Conservation (phyloP, 768 basidiomycete species). For the Suillus brevipes region DNA sequence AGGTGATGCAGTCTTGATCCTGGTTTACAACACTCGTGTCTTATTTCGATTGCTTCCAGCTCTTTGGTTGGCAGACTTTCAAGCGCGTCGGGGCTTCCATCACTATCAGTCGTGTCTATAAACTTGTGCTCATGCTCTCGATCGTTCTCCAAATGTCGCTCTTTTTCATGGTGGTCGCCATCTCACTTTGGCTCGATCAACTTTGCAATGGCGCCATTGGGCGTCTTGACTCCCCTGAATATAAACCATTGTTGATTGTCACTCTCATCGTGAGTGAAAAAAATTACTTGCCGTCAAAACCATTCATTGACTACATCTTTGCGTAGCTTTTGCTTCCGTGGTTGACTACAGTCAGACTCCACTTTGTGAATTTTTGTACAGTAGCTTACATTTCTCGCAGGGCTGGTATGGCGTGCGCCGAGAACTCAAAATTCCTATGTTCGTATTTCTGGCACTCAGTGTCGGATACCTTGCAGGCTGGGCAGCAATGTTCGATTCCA, state of each 20-base stretch:
- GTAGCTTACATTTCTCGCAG: conserved; percentile 29
- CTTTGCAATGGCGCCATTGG: conserved; percentile 67
- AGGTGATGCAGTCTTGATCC: conserved; percentile 42
- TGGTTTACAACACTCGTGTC: neutral
- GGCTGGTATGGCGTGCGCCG: conserved; percentile 78
- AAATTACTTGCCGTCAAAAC: conserved; percentile 1
- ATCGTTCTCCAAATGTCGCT: conserved; percentile 74
- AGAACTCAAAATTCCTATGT: conserved; percentile 59
- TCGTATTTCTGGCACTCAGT: conserved; percentile 62
- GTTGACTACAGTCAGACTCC: conserved; percentile 52
- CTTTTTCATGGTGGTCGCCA: conserved; percentile 73
- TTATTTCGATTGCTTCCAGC: conserved; percentile 32
- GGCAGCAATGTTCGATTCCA: conserved; percentile 71
- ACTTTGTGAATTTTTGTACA: conserved; percentile 4
- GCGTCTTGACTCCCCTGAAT: conserved; percentile 48
- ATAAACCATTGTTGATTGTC: conserved; percentile 55
- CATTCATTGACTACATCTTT: conserved; percentile 7
- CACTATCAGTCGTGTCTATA: conserved; percentile 74
- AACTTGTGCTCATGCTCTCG: conserved; percentile 65
- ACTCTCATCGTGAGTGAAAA: conserved; percentile 56
- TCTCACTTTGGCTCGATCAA: conserved; percentile 77
- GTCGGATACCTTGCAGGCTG: conserved; percentile 65
- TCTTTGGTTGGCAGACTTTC: conserved; percentile 87
- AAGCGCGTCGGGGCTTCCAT: conserved; percentile 79
- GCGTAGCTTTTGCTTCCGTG: conserved; percentile 67